Evolutionary conservation across 2,329 filamentous ascomycete genomes (phyloP), one percentile per base, ranked within the genome.

Genomic region (Paecilomyces variotii): DNA sequence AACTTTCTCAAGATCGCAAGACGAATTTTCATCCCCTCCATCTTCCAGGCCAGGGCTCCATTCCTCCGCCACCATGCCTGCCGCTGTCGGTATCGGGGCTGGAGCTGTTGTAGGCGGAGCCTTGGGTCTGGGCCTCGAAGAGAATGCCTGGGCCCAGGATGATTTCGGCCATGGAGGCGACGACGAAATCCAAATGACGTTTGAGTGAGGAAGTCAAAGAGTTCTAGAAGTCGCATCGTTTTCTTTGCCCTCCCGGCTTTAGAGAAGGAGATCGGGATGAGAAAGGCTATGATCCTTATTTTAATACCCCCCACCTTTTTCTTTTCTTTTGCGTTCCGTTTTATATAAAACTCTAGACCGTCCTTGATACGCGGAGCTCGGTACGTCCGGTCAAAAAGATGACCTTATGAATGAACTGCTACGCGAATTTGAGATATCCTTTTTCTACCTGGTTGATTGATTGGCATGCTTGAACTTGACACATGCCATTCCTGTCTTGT

Each of bases 171-270:
- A 88, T 56, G 88, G 88, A 76, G 86, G 83, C 67, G 88, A 91
- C 72, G 84, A 85, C 70, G 88, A 91, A 73, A 89, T 93, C 62
- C 82, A 84, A 32, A 88, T 93, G 87, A 91, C 87, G 62, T 93
- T 93, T 83, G 89, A 87, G 73, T 90, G 77, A 76, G 19, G 19
- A 19, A 19, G 19, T 19, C 19, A 26, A 45, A 7, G 19, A 9
- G 12, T 45, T 14, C 39, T 45, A 24, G 14, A 24, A 19, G 7
- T 45, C 14, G n/a, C 39, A 24, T 45, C 39, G n/a, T 14, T n/a
- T 45, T 39, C 35, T 12, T 19, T 45, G n/a, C n/a, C 19, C n/a
- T 14, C 39, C n/a, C 9, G n/a, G 19, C 19, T 19, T 45, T 2
- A 19, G 5, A 4, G n/a, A n/a, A 9, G 19, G 39, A 45, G n/a